phyloP scores from a whole-genome alignment of 805 yeast genomes.

The Pichia cephalocereana region DNA sequence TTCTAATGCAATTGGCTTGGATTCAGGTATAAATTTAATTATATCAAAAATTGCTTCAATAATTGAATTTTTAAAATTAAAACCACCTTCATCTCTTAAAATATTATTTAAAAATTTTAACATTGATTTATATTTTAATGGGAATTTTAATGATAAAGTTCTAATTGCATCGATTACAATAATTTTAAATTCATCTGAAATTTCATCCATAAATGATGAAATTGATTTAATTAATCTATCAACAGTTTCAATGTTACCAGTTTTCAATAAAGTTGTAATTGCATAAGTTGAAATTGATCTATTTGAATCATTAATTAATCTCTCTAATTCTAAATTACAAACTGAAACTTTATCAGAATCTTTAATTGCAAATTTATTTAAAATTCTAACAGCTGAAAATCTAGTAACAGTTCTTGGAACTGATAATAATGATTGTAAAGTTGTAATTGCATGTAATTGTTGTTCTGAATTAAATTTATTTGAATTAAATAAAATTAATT shows the following conservation, averaged over 20 bases:
- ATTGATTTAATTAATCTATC: constrained; percentile 84
- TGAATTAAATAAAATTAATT: constrained; percentile 50
- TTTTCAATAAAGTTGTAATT: constrained; percentile 88
- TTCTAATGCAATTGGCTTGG: constrained; percentile 75
- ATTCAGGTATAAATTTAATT: constrained; percentile 76
- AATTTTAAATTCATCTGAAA: constrained; percentile 90
- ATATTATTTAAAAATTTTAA: constrained; percentile 73
- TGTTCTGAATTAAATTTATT: constrained; percentile 49
- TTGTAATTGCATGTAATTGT: constrained; percentile 58
- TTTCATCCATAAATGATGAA: constrained; percentile 82
- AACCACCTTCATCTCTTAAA: constrained; percentile 86
- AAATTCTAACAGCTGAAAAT: constrained; percentile 86
- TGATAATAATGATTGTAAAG: constrained; percentile 67
- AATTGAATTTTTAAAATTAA: constrained; percentile 73
- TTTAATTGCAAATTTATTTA: constrained; percentile 75
- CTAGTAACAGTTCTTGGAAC: constrained; percentile 86
- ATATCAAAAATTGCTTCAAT: constrained; percentile 91
- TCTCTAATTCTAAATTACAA: constrained; percentile 80
- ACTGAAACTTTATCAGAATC: constrained; percentile 71
- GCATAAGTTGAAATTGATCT: constrained; percentile 95
- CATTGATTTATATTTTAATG: constrained; percentile 77
- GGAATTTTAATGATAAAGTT: constrained; percentile 86
- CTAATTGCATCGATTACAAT: constrained; percentile 94
- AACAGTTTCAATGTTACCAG: constrained; percentile 84
- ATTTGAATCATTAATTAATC: constrained; percentile 77